Evolutionary conservation across 306 rosid genomes (phyloP).

Genomic region (Fragaria vesca): DNA sequence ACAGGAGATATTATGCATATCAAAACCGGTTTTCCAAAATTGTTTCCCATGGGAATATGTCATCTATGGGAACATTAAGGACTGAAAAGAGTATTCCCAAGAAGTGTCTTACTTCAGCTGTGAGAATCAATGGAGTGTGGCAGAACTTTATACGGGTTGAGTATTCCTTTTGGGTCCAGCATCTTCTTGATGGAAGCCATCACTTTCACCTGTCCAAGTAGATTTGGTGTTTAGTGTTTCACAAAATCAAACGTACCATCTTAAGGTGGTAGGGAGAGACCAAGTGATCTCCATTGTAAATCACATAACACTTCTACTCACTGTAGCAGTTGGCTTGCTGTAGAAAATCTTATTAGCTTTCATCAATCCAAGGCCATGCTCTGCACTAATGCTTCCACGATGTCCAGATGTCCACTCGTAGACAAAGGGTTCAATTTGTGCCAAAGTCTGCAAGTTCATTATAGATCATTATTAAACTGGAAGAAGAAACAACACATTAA

Average conservation of each 20-base stretch:
- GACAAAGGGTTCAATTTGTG: conserved; percentile 86
- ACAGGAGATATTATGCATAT: neutral
- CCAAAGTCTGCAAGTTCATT: conserved; percentile 54
- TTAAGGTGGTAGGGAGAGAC: neutral
- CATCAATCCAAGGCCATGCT: conserved; percentile 93
- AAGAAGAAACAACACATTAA: neutral
- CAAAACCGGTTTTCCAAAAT: neutral
- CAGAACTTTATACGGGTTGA: conserved; percentile 95
- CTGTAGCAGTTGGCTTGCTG: conserved; percentile 70
- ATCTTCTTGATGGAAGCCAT: conserved; percentile 86
- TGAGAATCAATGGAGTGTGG: conserved; percentile 48
- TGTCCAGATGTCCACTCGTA: conserved; percentile 93
- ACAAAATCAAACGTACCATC: conserved; percentile 12
- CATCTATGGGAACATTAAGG: neutral
- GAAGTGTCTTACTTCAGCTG: conserved; percentile 21
- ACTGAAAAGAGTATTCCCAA: neutral
- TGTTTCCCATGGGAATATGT: neutral
- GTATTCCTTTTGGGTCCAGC: conserved; percentile 84
- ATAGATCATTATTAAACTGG: neutral
- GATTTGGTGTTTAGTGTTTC: conserved; percentile 14
- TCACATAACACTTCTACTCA: conserved; percentile 38
- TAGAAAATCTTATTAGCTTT: conserved; percentile 82
- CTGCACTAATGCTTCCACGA: conserved; percentile 88
- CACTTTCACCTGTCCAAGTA: conserved; percentile 62
- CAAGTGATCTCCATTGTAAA: neutral